phyloP scores from a whole-genome alignment of 2,329 filamentous ascomycete genomes.

The Aspergillus tubingensis region DNA sequence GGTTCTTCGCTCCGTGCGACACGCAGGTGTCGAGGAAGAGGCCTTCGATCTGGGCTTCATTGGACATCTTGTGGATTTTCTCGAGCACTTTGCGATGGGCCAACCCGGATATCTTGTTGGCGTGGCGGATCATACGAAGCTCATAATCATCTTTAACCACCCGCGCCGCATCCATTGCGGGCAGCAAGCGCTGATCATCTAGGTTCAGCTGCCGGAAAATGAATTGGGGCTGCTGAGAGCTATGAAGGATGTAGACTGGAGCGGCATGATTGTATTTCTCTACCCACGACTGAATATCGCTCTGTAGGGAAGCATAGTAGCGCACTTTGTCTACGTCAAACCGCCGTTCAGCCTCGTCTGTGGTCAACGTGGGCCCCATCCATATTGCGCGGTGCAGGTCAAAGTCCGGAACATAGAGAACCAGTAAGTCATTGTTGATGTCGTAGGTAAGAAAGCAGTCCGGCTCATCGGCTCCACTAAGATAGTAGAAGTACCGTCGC shows the following conservation, averaged over 20 bases:
- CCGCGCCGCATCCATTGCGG: conserved; percentile 67
- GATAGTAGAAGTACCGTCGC: conserved; percentile 63
- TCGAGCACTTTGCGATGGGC: conserved; percentile 67
- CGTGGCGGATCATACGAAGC: conserved; percentile 70
- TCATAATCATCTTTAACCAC: conserved; percentile 76
- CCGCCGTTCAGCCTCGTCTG: conserved; percentile 59
- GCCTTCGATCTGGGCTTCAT: conserved; percentile 82
- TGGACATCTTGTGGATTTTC: conserved; percentile 64
- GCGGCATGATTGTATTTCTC: conserved; percentile 25
- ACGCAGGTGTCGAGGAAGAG: conserved; percentile 77
- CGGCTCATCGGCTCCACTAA: conserved; percentile 57
- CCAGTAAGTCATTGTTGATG: conserved; percentile 62
- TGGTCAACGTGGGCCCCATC: conserved; percentile 44
- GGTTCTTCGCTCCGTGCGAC: conserved; percentile 72
- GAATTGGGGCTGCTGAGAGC: conserved; percentile 34
- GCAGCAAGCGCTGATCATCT: conserved; percentile 33
- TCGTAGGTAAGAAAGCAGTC: conserved; percentile 61
- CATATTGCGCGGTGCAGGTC: conserved; percentile 53
- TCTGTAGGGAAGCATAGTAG: conserved; percentile 53
- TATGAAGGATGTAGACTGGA: conserved; percentile 42
- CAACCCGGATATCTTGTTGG: conserved; percentile 68
- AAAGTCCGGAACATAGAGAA: conserved; percentile 72
- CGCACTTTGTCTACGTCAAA: conserved; percentile 73
- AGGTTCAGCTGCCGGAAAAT: conserved; percentile 24
- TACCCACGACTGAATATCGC: conserved; percentile 51